phyloP scores from a whole-genome alignment of 73 alveolate species.

The Paramecium caudatum region DNA sequence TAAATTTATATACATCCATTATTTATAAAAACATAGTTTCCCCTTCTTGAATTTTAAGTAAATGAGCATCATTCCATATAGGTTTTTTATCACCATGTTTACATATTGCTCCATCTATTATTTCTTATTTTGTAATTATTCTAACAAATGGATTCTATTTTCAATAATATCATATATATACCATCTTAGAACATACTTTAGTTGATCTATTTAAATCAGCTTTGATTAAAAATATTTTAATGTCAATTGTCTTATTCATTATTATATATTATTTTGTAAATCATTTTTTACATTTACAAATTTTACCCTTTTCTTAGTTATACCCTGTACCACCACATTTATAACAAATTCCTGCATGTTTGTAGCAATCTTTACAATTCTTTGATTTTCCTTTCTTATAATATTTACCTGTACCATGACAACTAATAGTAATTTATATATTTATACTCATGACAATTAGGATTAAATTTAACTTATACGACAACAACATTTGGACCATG shows the following conservation, averaged over 20 bases:
- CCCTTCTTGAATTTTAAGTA: neutral
- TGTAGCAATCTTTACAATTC: constrained; percentile 25
- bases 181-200: neutral
- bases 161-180: neutral
- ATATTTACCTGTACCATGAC: neutral
- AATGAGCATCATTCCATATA: neutral
- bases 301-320: neutral
- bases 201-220: constrained; percentile 52
- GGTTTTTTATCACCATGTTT: constrained; percentile 7
- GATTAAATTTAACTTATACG: neutral
- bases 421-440: neutral
- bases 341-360: constrained; percentile 49
- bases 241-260: neutral
- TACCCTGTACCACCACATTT: constrained; percentile 57
- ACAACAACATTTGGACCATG: neutral
- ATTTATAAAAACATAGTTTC: neutral
- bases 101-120: neutral
- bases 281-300: constrained; percentile 32
- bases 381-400: constrained; percentile 1
- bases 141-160: constrained; percentile 32
- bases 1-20: constrained; percentile 3
- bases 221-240: neutral
- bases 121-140: neutral
- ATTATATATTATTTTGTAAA: neutral
- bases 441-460: constrained; percentile 4